Percentiles rank a stretch among this genome's conserved stretches.
phyloP scores from a whole-genome alignment of 305 asterid genomes.

The Caryopteris hybrid region DNA sequence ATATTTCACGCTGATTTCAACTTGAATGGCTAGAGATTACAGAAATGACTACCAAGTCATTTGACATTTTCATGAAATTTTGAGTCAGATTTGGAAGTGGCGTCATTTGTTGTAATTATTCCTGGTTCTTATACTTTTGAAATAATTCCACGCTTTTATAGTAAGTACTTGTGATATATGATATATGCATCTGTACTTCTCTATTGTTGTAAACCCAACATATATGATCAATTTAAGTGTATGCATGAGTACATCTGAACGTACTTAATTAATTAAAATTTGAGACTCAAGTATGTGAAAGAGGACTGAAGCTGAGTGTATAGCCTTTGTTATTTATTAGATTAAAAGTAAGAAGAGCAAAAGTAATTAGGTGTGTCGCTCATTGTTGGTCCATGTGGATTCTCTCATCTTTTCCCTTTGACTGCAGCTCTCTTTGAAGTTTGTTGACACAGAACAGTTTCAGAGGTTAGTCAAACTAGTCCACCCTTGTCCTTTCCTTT shows the following conservation, averaged over 20 bases:
- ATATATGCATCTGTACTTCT: neutral
- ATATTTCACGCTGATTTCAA: neutral
- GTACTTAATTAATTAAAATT: neutral
- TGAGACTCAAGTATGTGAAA: neutral
- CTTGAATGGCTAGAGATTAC: conserved; percentile 1
- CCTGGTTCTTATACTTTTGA: neutral
- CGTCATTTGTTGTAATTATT: neutral
- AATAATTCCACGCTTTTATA: no score
- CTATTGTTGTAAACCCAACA: neutral
- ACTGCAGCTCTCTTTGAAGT: conserved; percentile 74
- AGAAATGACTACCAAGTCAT: neutral
- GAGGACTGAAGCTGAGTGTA: neutral
- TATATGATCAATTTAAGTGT: neutral
- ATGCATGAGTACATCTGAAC: neutral
- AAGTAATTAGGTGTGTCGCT: neutral
- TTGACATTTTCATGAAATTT: conserved; percentile 4
- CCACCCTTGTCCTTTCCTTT: neutral
- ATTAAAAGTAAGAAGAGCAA: neutral
- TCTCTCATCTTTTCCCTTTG: conserved; percentile 2
- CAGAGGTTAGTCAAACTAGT: conserved; percentile 52
- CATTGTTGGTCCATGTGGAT: neutral
- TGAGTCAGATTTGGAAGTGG: neutral
- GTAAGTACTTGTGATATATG: no score
- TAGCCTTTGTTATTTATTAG: neutral
- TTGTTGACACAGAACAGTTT: conserved; percentile 81